Evolutionary conservation across 1,139 yeast species (phyloP), one percentile per base, ranked within the genome.

Genomic region (Debaryomycetaceae sp.): DNA sequence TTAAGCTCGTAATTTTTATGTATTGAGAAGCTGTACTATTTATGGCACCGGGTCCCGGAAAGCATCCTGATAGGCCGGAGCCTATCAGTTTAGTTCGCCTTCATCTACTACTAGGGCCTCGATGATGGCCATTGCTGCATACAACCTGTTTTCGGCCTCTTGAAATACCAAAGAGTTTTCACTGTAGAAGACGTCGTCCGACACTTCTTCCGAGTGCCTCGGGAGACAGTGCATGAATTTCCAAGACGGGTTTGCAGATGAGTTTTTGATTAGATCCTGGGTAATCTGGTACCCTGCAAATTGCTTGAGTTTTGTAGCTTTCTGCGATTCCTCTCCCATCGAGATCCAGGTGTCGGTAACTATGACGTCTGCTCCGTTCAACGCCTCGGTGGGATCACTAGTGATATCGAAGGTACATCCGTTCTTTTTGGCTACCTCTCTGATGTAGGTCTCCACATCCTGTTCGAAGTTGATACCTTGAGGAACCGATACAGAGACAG

Each of bases 321-420:
- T 87, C 63, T 91, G 93, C 6, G 78, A 68, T 65, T 93, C 99
- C 71, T 93, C 93, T 48, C 99, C 99, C 99, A 93, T 93, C 1
- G 98, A 91, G 34, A 93, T 83, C 84, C 96, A 93, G 5, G 99
- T 93, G 58, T 93, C 99, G n/a, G 99, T 93, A 41, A 93, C 99
- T 22, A 93, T 65, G 36, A 93, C 74, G 59, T 91, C 81, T 3
- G 99, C 90, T 50, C 76, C 73, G 43, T 75, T 72, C 46, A 89
- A 80, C 0, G 98, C 97, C 14, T 60, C 70, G 14, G 69, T 58
- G 4, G 99, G 95, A 56, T 87, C 89, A 55, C 85, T 81, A 5
- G 86, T 78, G n/a, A 83, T 62, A 52, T 78, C 81, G 47, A 89
- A 76, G 0, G 70, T 57, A 30, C 87, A 76, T 20, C 82, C 80